Evolutionary conservation across 2,329 filamentous ascomycete species (phyloP).

Genomic region (Zymoseptoria tritici): DNA sequence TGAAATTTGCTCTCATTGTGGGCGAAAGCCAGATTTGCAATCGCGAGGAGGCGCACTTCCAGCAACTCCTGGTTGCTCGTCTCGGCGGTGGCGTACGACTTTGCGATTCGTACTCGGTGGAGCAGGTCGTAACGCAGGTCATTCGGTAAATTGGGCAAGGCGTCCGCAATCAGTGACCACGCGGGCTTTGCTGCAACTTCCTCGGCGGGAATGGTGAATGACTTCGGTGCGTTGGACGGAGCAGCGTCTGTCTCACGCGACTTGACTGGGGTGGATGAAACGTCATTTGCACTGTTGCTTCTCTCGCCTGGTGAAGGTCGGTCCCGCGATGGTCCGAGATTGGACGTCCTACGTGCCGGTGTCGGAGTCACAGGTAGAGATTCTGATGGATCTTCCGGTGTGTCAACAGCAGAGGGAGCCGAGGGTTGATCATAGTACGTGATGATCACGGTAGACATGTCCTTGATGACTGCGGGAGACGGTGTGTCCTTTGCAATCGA

Average conservation of each 20-base stretch:
- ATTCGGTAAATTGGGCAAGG: slow-evolving; percentile 56
- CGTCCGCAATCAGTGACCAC: slow-evolving; percentile 37
- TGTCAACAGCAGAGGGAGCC: slow-evolving; percentile 24
- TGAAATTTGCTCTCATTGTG: slow-evolving; percentile 75
- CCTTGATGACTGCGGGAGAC: slow-evolving; percentile 52
- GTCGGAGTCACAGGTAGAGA: slow-evolving; percentile 56
- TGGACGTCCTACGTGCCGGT: slow-evolving; percentile 60
- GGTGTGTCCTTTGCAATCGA: slow-evolving; percentile 56
- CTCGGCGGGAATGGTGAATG: slow-evolving; percentile 55
- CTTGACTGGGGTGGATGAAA: slow-evolving; percentile 21
- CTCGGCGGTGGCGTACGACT: slow-evolving; percentile 61
- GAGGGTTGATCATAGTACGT: slow-evolving; percentile 61
- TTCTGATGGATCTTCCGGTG: slow-evolving; percentile 42
- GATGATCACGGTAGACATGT: slow-evolving; percentile 71
- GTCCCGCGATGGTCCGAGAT: slow-evolving; percentile 35
- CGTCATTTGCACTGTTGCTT: slow-evolving; percentile 18
- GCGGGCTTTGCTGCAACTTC: slow-evolving; percentile 37
- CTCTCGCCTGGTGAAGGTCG: slow-evolving; percentile 24
- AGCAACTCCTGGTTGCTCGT: slow-evolving; percentile 68
- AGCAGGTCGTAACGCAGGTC: slow-evolving; percentile 76
- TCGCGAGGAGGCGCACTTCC: slow-evolving; percentile 68
- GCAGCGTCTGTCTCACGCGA: slow-evolving; percentile 29
- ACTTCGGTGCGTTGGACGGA: slow-evolving; percentile 39
- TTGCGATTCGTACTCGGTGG: slow-evolving; percentile 73
- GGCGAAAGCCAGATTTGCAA: slow-evolving; percentile 87